Evolutionary conservation across 2,329 filamentous ascomycete species (phyloP).

Genomic region (Neonectria magnoliae): DNA sequence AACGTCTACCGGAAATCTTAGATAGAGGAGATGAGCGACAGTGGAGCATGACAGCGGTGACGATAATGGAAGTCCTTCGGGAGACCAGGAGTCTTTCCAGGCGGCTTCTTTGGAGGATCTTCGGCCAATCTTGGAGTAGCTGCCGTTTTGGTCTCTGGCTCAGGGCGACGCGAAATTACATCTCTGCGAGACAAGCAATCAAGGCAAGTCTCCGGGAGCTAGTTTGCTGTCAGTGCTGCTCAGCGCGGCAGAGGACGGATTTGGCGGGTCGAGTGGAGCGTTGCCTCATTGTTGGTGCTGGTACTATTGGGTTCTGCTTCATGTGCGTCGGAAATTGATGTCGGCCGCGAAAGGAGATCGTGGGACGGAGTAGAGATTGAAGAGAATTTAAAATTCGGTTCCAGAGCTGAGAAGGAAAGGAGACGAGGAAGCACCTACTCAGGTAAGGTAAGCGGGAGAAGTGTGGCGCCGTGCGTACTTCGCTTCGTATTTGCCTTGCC

Average conservation of each 20-base stretch:
- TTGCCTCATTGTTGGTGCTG: constrained; percentile 1
- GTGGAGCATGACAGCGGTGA: constrained; percentile 9
- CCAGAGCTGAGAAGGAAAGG: neutral
- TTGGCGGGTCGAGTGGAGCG: constrained; percentile 8
- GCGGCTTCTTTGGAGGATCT: constrained; percentile 3
- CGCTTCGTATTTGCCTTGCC: neutral
- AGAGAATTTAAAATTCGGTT: neutral
- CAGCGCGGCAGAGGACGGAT: neutral
- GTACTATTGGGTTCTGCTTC: neutral
- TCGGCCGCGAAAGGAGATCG: neutral
- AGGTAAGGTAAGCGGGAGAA: neutral
- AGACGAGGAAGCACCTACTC: neutral
- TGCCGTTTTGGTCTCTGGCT: constrained; percentile 7
- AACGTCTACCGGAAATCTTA: constrained; percentile 5
- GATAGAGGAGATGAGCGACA: constrained; percentile 14
- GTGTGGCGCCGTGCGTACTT: neutral
- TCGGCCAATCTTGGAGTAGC: constrained; percentile 13
- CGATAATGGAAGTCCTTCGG: neutral
- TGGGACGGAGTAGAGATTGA: neutral
- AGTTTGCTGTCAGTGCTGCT: constrained; percentile 1
- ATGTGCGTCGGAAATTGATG: neutral
- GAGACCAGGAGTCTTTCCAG: constrained; percentile 7
- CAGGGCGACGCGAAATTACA: constrained; percentile 5
- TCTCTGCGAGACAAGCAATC: neutral
- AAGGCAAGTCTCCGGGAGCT: constrained; percentile 2